Conservation (phyloP, 345 rosid species). For the Lenwebbia sp. region DNA sequence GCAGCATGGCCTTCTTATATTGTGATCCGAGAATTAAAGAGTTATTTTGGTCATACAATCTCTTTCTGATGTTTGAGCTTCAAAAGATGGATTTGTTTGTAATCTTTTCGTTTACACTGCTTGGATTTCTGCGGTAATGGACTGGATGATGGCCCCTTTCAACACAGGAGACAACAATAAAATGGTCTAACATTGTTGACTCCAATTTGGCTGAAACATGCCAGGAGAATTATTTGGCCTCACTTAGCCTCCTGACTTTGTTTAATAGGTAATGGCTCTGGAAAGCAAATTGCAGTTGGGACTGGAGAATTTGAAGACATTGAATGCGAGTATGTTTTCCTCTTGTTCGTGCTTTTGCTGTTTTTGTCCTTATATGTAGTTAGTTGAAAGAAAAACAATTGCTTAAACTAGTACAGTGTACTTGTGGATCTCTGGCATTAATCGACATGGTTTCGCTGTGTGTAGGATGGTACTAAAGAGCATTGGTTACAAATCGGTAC, state of each 20-base stretch:
- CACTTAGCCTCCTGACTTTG: not conserved
- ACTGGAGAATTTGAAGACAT: constrained; percentile 68
- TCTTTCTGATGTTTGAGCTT: not conserved
- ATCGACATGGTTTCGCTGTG: not conserved
- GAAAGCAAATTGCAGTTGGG: constrained; percentile 75
- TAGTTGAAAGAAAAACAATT: not conserved
- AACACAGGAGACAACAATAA: not conserved
- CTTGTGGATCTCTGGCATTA: not conserved
- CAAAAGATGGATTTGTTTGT: not conserved
- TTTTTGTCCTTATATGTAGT: not conserved
- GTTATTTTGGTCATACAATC: not conserved
- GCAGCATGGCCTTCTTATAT: not conserved
- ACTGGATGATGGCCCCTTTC: not conserved
- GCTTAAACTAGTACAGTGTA: not conserved
- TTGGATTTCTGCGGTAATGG: not conserved
- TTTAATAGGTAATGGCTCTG: constrained; percentile 48
- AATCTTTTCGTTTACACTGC: not conserved
- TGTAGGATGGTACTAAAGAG: constrained; percentile 74
- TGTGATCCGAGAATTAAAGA: not conserved
- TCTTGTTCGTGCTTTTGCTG: not conserved
- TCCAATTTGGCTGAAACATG: not conserved
- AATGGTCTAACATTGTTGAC: not conserved
- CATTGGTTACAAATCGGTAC: constrained; percentile 89
- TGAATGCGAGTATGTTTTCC: constrained; percentile 53
- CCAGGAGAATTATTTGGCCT: not conserved